Base-by-base conservation (phyloP, 805 yeast genomes). In the Yamadazyma phyllophila region DNA sequence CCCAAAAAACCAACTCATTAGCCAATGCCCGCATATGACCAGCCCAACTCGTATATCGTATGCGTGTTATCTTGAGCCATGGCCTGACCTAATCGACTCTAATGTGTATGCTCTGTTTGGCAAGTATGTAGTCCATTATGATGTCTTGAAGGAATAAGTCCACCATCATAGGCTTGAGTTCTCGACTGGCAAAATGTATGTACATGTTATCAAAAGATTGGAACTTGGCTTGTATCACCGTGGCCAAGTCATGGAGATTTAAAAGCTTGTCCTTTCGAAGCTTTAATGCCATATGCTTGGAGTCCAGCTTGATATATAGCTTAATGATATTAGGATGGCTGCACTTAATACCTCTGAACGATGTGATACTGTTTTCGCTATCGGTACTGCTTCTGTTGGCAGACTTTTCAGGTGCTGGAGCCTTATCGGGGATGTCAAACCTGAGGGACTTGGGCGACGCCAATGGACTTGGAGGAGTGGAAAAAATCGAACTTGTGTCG, bases 121-220 rank as follows among this genome's bases (percentile, higher is more conserved):
- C 44, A 20, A 41, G 26, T n/a, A 52, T 30, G 34, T 49, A 52
- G 31, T 52, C 55, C 44, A 52, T 37, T 7, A 49, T 46, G 14
- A 49, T 37, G 31, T 47, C 53, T 8, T 41, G 39, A 2, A 47
- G 26, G 7, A 47, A 14, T 14, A 16, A 29, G 17, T 46, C 43
- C 13, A 51, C 27, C 8, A 44, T 34, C 14, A 48, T 45, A 5
- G 55, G 50, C 20, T 40, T 47, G 15, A 51, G 39, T 3, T 39
- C 26, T n/a, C 43, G 33, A 30, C 46, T 30, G 12, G 41, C 17
- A 34, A 51, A 51, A 15, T 36, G 17, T n/a, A 51, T 11, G 16
- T 37, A 32, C 20, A 47, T 33, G 9, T 39, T 26, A 1, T 36
- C 15, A 16, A 44, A 48, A 1, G 15, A 11, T 3, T 39, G 33